Evolutionary conservation across 1,284 basidiomycete genomes (phyloP).

Genomic region (Fomitopsis palustris): DNA sequence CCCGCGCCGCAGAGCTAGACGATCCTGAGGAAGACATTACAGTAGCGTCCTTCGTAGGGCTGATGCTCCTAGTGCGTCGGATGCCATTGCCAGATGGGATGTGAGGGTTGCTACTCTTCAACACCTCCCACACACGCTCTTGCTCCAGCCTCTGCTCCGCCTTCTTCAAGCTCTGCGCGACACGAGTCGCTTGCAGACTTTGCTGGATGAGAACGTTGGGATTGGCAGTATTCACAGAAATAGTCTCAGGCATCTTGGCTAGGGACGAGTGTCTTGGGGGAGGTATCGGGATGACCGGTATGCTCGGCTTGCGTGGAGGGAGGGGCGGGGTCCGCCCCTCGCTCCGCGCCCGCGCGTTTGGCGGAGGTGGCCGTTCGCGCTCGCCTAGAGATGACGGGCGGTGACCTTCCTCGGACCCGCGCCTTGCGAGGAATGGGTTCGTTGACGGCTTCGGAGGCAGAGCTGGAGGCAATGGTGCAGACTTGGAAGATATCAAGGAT

Average conservation of each 20-base stretch:
- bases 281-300: constrained; percentile 16
- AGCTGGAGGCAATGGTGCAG: constrained; percentile 14
- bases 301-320: constrained; percentile 28
- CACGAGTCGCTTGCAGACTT: constrained; percentile 64
- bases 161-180: constrained; percentile 62
- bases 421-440: constrained; percentile 35
- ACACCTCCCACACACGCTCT: constrained; percentile 65
- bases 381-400: constrained; percentile 13
- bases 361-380: constrained; percentile 2
- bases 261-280: constrained; percentile 28
- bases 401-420: constrained; percentile 17
- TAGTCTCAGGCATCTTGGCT: constrained; percentile 14
- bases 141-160: constrained; percentile 64
- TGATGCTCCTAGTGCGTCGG: constrained; percentile 26
- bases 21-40: constrained; percentile 14
- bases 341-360: constrained; percentile 6
- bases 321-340: constrained; percentile 25
- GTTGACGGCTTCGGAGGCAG: constrained; percentile 27
- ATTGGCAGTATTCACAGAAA: constrained; percentile 8
- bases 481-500: background rate
- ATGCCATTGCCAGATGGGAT: background rate
- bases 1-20: constrained; percentile 13
- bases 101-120: constrained; percentile 39
- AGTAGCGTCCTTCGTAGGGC: constrained; percentile 23
- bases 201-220: constrained; percentile 54